Conservation (phyloP, 73 alveolate genomes). For the Halteria grandinella region DNA sequence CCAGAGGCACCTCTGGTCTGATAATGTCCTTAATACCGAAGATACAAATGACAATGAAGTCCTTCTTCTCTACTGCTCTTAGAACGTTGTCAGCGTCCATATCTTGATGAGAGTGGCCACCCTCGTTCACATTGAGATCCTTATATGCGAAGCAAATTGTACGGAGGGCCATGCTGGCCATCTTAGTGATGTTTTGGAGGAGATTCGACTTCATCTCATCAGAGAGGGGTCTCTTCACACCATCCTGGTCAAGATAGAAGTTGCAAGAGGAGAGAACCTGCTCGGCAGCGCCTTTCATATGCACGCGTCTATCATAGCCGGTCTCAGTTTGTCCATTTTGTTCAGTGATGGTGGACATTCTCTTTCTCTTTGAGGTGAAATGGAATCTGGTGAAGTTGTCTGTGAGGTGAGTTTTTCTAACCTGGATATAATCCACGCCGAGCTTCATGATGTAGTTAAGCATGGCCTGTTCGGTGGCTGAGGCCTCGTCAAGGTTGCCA, state of each 20-base stretch:
- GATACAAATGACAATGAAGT: slow-evolving; percentile 81
- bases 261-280: slow-evolving; percentile 64
- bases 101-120: slow-evolving; percentile 63
- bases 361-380: slow-evolving; percentile 86
- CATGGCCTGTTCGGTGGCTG: slow-evolving; percentile 43
- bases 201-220: slow-evolving; percentile 20
- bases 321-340: slow-evolving; percentile 24
- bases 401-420: slow-evolving; percentile 8
- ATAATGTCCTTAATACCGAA: slow-evolving; percentile 90
- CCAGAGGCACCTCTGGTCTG: slow-evolving; percentile 86
- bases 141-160: slow-evolving; percentile 87
- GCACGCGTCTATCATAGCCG: slow-evolving; percentile 56
- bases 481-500: slow-evolving; percentile 34
- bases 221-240: background rate
- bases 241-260: slow-evolving; percentile 8
- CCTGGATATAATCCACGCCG: slow-evolving; percentile 18
- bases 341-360: slow-evolving; percentile 85
- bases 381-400: slow-evolving; percentile 72
- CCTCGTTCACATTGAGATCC: slow-evolving; percentile 66
- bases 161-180: slow-evolving; percentile 80
- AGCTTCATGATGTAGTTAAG: background rate
- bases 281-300: slow-evolving; percentile 85
- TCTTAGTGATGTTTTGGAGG: slow-evolving; percentile 69
- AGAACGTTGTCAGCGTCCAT: slow-evolving; percentile 1
- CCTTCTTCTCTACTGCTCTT: slow-evolving; percentile 36